Conservation (phyloP, 805 yeast species). For the Blastobotrys mokoenaii region DNA sequence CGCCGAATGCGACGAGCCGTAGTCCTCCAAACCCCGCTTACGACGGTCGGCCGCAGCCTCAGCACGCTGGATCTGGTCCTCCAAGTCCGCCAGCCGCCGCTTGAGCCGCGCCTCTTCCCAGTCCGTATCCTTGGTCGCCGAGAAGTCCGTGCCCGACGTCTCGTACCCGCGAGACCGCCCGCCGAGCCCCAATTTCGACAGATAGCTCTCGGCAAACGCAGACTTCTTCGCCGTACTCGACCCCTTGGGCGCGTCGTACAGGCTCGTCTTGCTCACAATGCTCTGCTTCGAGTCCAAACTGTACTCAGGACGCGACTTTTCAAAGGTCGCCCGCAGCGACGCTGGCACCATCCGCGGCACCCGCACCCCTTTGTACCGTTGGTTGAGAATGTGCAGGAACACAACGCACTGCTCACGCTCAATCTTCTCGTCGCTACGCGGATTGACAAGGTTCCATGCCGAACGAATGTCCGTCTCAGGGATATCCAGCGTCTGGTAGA, state of each 20-base stretch:
- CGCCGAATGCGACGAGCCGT: slow-evolving; percentile 26
- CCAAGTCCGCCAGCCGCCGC: slow-evolving; percentile 70
- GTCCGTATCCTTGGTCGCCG: slow-evolving; percentile 53
- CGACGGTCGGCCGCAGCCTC: slow-evolving; percentile 38
- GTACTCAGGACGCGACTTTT: slow-evolving; percentile 72
- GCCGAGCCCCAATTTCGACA: slow-evolving; percentile 48
- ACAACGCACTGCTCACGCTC: slow-evolving; percentile 90
- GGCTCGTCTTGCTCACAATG: slow-evolving; percentile 23
- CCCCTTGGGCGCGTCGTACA: slow-evolving; percentile 12
- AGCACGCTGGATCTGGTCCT: slow-evolving; percentile 52
- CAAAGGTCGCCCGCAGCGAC: slow-evolving; percentile 81
- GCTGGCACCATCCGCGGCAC: slow-evolving; percentile 95
- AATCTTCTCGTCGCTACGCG: slow-evolving; percentile 75
- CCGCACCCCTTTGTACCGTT: slow-evolving; percentile 73
- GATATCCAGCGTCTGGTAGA: slow-evolving; percentile 66
- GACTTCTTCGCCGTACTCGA: slow-evolving; percentile 18
- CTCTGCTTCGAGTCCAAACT: slow-evolving; percentile 41
- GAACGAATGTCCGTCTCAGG: slow-evolving; percentile 79
- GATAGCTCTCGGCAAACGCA: slow-evolving; percentile 38
- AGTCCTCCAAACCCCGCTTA: slow-evolving; percentile 27
- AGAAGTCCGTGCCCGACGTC: slow-evolving; percentile 61
- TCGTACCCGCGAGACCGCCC: slow-evolving; percentile 24
- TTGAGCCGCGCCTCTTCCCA: slow-evolving; percentile 87
- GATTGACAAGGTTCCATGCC: slow-evolving; percentile 94
- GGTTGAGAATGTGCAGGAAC: slow-evolving; percentile 83